Evolutionary conservation across 352 stramenopile genomes (phyloP), one percentile per base, ranked within the genome.

Genomic region (Phytopythium helicoides): DNA sequence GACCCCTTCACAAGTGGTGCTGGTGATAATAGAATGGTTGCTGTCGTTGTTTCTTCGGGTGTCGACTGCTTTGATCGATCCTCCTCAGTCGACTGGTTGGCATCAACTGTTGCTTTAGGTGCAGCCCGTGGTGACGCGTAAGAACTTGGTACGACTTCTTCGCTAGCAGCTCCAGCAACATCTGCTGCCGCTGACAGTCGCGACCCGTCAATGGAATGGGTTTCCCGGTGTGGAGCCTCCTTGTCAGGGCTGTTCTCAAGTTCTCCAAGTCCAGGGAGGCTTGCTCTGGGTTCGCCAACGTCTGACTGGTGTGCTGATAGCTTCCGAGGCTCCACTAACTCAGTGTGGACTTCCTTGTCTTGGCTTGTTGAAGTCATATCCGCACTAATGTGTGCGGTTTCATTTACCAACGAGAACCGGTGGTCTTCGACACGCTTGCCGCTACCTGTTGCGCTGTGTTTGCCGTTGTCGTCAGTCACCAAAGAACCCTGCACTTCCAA

Each of bases 321-420:
- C 5, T 5, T 33, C 28, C 5, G 28, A 5, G 28, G 28, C 28
- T 33, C 28, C 28, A 9, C 28, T 10, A 33, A 48, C 23, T 68
- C 56, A 8, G 47, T 47, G 9, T 72, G 41, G 25, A 73, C 57
- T 36, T 69, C 54, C 10, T 64, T 42, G 7, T 73, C 47, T 16
- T 81, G 52, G 18, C 66, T 45, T 18, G 68, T 51, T 14, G 47
- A 31, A 35, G 2, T 11, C 23, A 33, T 33, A 5, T 37, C 42
- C 12, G 14, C 1, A 2, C 2, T 7, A 3, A 14, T 48, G 14
- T 48, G 42, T 8, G 25, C 22, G 8, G 26, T 15, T 2, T 50
- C 25, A 15, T 16, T 16, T 2, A n/a, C 28, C 28, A 33, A 9
- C 28, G n/a, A 39, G 26, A 10, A 23, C 4, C 10, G 16, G 26